Percentiles rank a stretch among this genome's conserved stretches.
phyloP scores from a whole-genome alignment of 148 eudicot genomes.

The Agrostemma githago region DNA sequence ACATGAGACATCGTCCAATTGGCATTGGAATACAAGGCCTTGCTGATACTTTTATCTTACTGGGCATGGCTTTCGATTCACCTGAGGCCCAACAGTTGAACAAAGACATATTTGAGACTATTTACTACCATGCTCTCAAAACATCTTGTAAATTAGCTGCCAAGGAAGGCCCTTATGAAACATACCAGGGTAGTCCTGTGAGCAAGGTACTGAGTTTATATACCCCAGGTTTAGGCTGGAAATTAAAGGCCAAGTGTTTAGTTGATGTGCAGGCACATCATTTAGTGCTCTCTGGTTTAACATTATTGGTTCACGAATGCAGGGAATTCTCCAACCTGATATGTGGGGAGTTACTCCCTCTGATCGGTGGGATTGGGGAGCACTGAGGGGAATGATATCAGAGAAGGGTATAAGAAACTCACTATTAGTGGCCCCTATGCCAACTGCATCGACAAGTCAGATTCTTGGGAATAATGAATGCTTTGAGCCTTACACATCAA shows the following conservation, averaged over 20 bases:
- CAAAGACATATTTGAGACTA: conserved; percentile 94
- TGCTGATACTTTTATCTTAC: conserved; percentile 91
- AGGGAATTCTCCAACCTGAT: conserved; percentile 95
- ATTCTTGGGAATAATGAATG: conserved; percentile 98
- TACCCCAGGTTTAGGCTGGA: background rate
- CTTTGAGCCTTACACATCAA: conserved; percentile 96
- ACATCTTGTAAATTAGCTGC: conserved; percentile 81
- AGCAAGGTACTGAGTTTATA: conserved; percentile 57
- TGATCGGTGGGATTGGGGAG: conserved; percentile 80
- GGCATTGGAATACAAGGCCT: conserved; percentile 97
- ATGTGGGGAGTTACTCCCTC: conserved; percentile 96
- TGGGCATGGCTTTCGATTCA: conserved; percentile 98
- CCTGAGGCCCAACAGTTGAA: conserved; percentile 93
- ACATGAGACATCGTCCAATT: conserved; percentile 83
- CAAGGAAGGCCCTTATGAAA: conserved; percentile 85
- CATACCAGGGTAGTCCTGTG: conserved; percentile 76
- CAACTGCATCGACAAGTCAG: conserved; percentile 97
- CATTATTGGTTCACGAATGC: conserved; percentile 11
- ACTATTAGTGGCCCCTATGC: conserved; percentile 97
- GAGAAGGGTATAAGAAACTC: conserved; percentile 84
- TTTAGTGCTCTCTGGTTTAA: background rate
- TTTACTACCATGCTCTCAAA: conserved; percentile 79
- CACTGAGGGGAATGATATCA: conserved; percentile 59
- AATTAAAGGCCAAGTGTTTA: background rate
- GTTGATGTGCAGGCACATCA: background rate